Evolutionary conservation across 1,139 yeast genomes (phyloP).

Genomic region (Blastobotrys illinoisensis): DNA sequence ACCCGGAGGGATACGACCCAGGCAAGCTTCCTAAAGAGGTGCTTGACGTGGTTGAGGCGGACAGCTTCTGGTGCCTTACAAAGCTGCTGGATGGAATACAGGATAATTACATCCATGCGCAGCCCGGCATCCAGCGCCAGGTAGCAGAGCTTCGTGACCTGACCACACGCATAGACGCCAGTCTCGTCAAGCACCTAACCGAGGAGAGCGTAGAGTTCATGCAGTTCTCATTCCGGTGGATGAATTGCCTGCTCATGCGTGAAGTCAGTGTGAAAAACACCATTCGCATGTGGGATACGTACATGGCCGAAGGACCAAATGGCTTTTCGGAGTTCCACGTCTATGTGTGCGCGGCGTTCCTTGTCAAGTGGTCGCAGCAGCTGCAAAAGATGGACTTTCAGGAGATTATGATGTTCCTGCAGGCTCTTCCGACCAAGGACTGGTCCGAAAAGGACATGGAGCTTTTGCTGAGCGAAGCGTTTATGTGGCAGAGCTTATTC

Average conservation of each 20-base stretch:
- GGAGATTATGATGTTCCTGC: conserved; percentile 84
- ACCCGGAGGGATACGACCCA: conserved; percentile 56
- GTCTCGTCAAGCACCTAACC: conserved; percentile 67
- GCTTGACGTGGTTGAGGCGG: conserved; percentile 73
- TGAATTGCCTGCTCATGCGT: conserved; percentile 95
- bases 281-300: conserved; percentile 97
- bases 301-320: conserved; percentile 77
- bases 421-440: conserved; percentile 73
- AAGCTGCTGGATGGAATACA: conserved; percentile 88
- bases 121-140: conserved; percentile 93
- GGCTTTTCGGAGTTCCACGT: conserved; percentile 93
- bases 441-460: conserved; percentile 94
- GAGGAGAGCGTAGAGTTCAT: conserved; percentile 82
- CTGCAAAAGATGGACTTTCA: conserved; percentile 88
- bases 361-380: conserved; percentile 77
- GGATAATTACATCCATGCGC: conserved; percentile 95
- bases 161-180: conserved; percentile 72
- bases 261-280: conserved; percentile 75
- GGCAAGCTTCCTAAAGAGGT: conserved; percentile 49
- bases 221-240: conserved; percentile 96
- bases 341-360: conserved; percentile 96
- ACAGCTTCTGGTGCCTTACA: conserved; percentile 93
- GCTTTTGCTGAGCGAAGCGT: conserved; percentile 88
- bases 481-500: conserved; percentile 90
- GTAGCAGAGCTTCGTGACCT: conserved; percentile 74